Evolutionary conservation across 2,329 filamentous ascomycete species (phyloP), one percentile per base, ranked within the genome.

Genomic region (Erysiphe pulchra): DNA sequence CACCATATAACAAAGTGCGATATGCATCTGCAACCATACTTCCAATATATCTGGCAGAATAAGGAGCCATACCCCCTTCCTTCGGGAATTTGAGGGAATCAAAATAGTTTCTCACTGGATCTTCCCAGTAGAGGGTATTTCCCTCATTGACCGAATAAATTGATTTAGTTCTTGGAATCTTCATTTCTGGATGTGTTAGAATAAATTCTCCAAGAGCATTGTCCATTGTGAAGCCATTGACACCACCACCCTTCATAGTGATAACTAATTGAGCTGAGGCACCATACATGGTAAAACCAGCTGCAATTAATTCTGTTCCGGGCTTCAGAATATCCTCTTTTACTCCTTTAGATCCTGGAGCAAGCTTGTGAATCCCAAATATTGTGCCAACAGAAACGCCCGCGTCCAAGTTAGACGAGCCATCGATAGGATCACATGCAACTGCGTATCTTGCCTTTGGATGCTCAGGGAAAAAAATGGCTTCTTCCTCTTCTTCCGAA

Each of bases 271-370:
- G 87, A 4, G 90, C 77, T 2, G 86, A 94, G 54, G 90, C 90
- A 59, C 90, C 90, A 65, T 98, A 98, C 90, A 98, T 98, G 63
- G 90, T 98, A 71, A 98, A 98, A n/a, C 90, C 90, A 18, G 83
- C 78, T 33, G 90, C 87, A 17, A 95, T 73, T 53, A 95, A 74
- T 63, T 94, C 86, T 1, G 81, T 87, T 47, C 90, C 90, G 1
- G 90, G 81, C 62, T 77, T 77, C 49, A 95, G 72, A 49, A 98
- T 73, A 61, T 95, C 86, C 57, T 92, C 84, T 55, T 80, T 78
- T 48, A 71, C 78, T 52, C 80, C 81, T 48, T 65, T 69, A 13
- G 79, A 76, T 51, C 71, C 77, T 13, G 92, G 83, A 48, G 77
- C 73, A 18, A 95, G 75, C 67, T 86, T 85, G 71, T 90, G 90